A percentile compares a stretch with the other conserved stretches of the same genome.
Conservation (phyloP, 1,139 yeast genomes). For the Petasospora fabianii region DNA sequence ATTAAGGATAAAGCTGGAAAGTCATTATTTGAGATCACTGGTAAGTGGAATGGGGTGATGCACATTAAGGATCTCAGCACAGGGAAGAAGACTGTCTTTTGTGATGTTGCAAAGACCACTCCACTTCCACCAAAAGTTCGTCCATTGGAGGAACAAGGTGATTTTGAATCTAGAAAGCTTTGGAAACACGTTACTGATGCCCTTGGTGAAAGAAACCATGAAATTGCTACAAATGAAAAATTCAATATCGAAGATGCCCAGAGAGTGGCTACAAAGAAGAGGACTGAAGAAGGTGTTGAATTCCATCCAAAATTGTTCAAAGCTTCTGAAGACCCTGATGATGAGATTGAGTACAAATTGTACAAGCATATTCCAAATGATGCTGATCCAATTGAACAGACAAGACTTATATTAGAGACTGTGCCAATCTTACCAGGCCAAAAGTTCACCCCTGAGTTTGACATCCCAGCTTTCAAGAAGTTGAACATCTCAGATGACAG, state of each 20-base stretch:
- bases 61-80: slow-evolving; percentile 55
- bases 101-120: slow-evolving; percentile 56
- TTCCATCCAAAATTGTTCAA: slow-evolving; percentile 79
- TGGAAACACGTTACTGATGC: slow-evolving; percentile 86
- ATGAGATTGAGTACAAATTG: slow-evolving; percentile 57
- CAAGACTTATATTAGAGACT: slow-evolving; percentile 51
- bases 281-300: slow-evolving; percentile 74
- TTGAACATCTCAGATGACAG: slow-evolving; percentile 11
- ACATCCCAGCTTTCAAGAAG: slow-evolving; percentile 65
- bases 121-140: slow-evolving; percentile 67
- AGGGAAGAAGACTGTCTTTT: slow-evolving; percentile 46
- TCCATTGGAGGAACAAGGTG: slow-evolving; percentile 74
- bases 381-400: slow-evolving; percentile 46
- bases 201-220: slow-evolving; percentile 70
- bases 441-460: slow-evolving; percentile 55
- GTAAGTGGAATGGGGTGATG: slow-evolving; percentile 93
- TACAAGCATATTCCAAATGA: slow-evolving; percentile 54
- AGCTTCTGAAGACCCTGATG: slow-evolving; percentile 34
- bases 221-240: slow-evolving; percentile 82
- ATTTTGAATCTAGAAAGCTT: slow-evolving; percentile 72
- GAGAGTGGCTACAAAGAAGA: slow-evolving; percentile 64
- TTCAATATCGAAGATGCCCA: slow-evolving; percentile 81
- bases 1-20: slow-evolving; percentile 55
- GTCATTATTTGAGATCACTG: slow-evolving; percentile 61
- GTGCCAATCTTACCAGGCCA: slow-evolving; percentile 83